These are phyloP conservation scores for Mrakia gelida DNA, from an alignment of 768 basidiomycete genomes.

Conservation along the genomic window DNA sequence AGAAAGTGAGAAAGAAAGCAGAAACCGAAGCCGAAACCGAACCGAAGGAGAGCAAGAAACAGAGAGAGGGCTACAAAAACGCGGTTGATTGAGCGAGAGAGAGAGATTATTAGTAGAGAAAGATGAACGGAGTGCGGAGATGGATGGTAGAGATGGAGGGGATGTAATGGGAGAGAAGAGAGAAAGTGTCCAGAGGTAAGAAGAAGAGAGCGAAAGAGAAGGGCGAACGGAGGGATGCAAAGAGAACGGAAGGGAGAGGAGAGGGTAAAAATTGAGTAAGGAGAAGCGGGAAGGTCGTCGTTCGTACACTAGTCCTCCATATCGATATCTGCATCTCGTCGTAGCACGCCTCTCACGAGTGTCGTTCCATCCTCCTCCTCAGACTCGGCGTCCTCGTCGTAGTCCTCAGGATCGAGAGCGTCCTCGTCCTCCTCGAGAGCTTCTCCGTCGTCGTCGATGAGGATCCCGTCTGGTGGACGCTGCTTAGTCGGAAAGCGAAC, in stretches of 20 bases:
- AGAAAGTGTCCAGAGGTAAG: background rate
- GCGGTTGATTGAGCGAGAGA: too few species aligned
- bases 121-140: background rate
- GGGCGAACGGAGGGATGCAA: background rate
- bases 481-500: slow-evolving; percentile 20
- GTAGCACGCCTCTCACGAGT: slow-evolving; percentile 20
- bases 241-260: background rate
- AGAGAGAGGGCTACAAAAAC: too few species aligned
- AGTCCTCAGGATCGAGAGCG: slow-evolving; percentile 36
- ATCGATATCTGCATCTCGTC: slow-evolving; percentile 15
- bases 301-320: background rate
- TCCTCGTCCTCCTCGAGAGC: slow-evolving; percentile 40
- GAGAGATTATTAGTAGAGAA: background rate
- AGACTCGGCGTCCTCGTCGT: slow-evolving; percentile 19
- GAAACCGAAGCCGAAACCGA: too few species aligned
- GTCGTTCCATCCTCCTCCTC: slow-evolving; percentile 17
- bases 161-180: background rate
- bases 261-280: too few species aligned
- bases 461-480: slow-evolving; percentile 66
- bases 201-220: background rate
- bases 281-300: too few species aligned
- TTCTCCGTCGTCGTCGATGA: slow-evolving; percentile 54
- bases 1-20: too few species aligned
- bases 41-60: too few species aligned
- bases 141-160: background rate